These are phyloP conservation scores for Isochrysis galbana DNA, from an alignment of 78 protist genomes.

Conservation along the genomic window DNA sequence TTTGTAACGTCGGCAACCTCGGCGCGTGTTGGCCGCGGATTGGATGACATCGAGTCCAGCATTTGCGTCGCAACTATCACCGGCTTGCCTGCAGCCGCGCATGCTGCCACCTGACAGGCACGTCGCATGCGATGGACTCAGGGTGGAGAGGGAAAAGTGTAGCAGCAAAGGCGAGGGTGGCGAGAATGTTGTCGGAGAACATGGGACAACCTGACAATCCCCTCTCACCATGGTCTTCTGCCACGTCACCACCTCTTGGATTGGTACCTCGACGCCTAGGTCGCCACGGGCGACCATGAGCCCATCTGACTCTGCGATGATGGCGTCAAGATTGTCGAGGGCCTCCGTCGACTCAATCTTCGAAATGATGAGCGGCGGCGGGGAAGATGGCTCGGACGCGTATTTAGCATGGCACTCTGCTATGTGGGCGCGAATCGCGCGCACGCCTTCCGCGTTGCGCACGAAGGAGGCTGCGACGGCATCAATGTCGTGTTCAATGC, in stretches of 20 bases:
- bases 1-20: conserved; percentile 55
- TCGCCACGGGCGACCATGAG: conserved; percentile 95
- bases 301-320: conserved; percentile 75
- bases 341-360: conserved; percentile 13
- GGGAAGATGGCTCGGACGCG: background rate
- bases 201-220: too few species aligned
- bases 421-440: conserved; percentile 42
- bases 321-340: conserved; percentile 14
- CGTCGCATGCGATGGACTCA: too few species aligned
- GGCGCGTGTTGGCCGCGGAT: conserved; percentile 94
- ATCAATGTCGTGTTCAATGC: conserved; percentile 62
- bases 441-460: conserved; percentile 68
- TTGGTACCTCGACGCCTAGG: conserved; percentile 83
- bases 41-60: conserved; percentile 73
- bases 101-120: too few species aligned
- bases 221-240: conserved; percentile 83
- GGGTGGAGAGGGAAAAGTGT: too few species aligned
- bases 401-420: background rate
- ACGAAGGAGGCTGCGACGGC: conserved; percentile 62
- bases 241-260: conserved; percentile 60
- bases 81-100: conserved; percentile 60
- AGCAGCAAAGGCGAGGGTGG: too few species aligned
- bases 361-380: background rate
- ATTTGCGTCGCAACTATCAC: conserved; percentile 64
- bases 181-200: too few species aligned